Base-by-base conservation (phyloP, 2,329 filamentous ascomycete genomes). In the Ceratocystis alfenasii region DNA sequence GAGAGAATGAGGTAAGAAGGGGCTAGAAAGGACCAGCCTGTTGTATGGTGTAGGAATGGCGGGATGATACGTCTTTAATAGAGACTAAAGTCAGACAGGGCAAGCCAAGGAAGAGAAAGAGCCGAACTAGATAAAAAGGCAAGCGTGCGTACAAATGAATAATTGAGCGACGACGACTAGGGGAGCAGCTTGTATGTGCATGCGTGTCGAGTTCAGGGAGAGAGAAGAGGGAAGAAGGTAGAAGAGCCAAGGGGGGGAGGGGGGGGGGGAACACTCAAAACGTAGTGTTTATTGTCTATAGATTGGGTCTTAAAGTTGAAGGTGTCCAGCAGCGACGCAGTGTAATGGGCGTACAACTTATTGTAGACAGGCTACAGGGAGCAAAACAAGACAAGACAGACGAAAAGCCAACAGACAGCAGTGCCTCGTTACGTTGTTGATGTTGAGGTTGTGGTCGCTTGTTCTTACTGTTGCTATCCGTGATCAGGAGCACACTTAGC, bases 51-150 rank as follows among this genome's bases (percentile, higher is more conserved):
- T 15, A 57, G 28, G 53, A 57, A 30, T n/a, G 28, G 28, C 22
- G 53, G 53, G 53, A 59, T 59, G 53, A 59, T 30, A 59, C 28
- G 53, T 59, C 53, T 59, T 59, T 59, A 59, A 33, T 59, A 33
- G n/a, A n/a, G 53, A 25, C 28, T 30, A 59, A 59, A 15, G 46
- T n/a, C 17, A 22, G 22, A 50, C 6, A n/a, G 46, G 10, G 10
- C 46, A 50, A 50, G 46, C 17, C n/a, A 36, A 36, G 53, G 53
- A 59, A 28, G 25, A 53, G 48, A 25, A 20, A 53, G 20, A 48
- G 45, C 5, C 15, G 7, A 20, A 17, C 5, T n/a, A 48, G 20
- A 48, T n/a, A 48, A 48, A 48, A 22, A 53, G 48, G 48, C n/a
- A 41, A 12, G 10, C 10, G 36, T 41, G 36, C 36, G 36, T 41